phyloP scores from a whole-genome alignment of 1,139 yeast genomes.

The Taiozyma sp. region DNA sequence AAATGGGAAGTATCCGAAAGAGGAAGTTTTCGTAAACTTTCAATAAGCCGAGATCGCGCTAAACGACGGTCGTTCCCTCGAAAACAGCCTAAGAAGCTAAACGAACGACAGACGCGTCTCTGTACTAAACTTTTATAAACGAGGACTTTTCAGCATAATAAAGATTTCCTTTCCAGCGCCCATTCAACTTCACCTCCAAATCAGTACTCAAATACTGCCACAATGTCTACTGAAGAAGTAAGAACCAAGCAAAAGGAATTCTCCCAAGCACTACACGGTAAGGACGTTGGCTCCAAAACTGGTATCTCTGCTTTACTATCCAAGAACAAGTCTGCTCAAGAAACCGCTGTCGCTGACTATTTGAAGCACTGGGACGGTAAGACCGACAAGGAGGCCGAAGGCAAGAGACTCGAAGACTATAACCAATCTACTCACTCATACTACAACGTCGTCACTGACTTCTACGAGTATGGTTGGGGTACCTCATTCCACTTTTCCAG shows the following conservation, averaged over 20 bases:
- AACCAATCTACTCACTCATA: constrained; percentile 91
- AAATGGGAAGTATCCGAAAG: background rate
- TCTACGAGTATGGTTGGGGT: constrained; percentile 99
- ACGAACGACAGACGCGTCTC: background rate
- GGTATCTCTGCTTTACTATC: constrained; percentile 76
- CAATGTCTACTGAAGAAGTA: constrained; percentile 24
- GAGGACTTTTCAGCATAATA: background rate
- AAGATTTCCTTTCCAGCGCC: background rate
- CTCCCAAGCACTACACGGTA: constrained; percentile 84
- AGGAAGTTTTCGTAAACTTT: background rate
- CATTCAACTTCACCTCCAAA: background rate
- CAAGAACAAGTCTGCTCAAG: constrained; percentile 76
- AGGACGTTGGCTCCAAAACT: constrained; percentile 52
- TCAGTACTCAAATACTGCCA: background rate
- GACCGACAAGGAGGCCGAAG: constrained; percentile 67
- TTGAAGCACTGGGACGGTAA: constrained; percentile 96
- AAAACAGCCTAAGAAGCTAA: background rate
- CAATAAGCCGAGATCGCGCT: background rate
- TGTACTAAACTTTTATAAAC: background rate
- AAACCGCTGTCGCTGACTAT: constrained; percentile 83
- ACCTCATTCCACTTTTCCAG: constrained; percentile 97
- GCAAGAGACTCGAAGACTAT: constrained; percentile 76
- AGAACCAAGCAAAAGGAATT: constrained; percentile 49
- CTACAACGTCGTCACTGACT: constrained; percentile 95
- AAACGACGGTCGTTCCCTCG: background rate